Base-by-base conservation (phyloP, 345 rosid genomes). In the Dipteronia dyeriana region DNA sequence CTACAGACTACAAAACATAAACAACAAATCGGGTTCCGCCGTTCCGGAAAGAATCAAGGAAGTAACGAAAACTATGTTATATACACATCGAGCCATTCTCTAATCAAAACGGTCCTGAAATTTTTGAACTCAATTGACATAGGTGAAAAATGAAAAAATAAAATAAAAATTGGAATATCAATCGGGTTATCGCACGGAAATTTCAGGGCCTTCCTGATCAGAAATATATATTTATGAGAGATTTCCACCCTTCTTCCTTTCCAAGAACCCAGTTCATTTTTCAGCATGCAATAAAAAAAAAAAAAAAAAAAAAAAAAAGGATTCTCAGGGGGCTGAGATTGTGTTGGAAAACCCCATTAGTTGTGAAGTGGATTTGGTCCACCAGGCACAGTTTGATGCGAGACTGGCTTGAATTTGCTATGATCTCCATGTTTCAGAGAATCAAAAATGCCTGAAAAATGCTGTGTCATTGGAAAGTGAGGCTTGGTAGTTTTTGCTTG, bases 311-410 rank as follows among this genome's bases (percentile, higher is more conserved):
- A n/a, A n/a, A n/a, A n/a, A n/a, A n/a, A n/a, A n/a, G n/a, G n/a
- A n/a, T n/a, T 41, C 23, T 60, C 39, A 3, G 59, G 47, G n/a
- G n/a, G n/a, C n/a, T n/a, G 25, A 63, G 16, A 38, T 54, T 65
- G 23, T 43, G 26, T 38, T 22, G 11, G 49, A 59, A 59, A 59
- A 38, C 17, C 6, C 64, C 60, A 26, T 83, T 76, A 89, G 73
- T 89, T 89, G 78, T 89, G 92, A 76, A 89, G 90, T 13, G 92
- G 90, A 71, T 89, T 87, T 5, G 90, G 92, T 66, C 92, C 92
- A 25, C 84, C 84, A 0, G 92, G 90, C 59, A 87, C 89, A 51
- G 20, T 47, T 63, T 73, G 73, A 70, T 79, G 65, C 4, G 88
- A 75, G 31, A 71, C 7, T 26, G 77, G 66, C 39, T 60, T 77